Percentiles rank a stretch among this genome's conserved stretches.
These are phyloP conservation scores for Nothophoma quercina DNA, from an alignment of 2,329 filamentous ascomycete species.

Conservation along the genomic window DNA sequence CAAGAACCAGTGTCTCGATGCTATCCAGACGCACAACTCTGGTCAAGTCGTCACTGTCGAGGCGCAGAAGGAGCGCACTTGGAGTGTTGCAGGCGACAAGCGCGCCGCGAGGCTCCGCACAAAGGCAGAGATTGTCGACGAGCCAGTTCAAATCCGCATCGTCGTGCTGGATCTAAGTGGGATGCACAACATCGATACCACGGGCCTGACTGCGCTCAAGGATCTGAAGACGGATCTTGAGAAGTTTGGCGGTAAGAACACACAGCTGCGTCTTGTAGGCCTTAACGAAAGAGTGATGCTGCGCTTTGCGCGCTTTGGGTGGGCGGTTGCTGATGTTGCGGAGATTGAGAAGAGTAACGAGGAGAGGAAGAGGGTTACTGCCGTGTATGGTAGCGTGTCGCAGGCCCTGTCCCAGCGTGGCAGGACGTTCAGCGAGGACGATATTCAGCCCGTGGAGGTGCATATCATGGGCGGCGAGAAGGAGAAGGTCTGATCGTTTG, in stretches of 20 bases:
- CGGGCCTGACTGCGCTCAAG: conserved; percentile 59
- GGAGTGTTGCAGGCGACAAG: conserved; percentile 62
- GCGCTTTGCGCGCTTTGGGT: conserved; percentile 47
- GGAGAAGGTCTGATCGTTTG: conserved; percentile 26
- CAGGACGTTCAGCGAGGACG: conserved; percentile 14
- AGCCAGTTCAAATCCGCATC: conserved; percentile 53
- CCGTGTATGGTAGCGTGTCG: conserved; percentile 26
- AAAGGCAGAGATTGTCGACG: conserved; percentile 48
- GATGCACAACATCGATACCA: conserved; percentile 63
- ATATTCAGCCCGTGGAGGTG: conserved; percentile 26
- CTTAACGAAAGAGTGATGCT: conserved; percentile 53
- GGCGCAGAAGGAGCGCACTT: conserved; percentile 56
- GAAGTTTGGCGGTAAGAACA: conserved; percentile 57
- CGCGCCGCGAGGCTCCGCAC: conserved; percentile 57
- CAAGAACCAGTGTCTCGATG: conserved; percentile 60
- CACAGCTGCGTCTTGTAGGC: conserved; percentile 60
- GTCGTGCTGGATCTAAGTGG: conserved; percentile 62
- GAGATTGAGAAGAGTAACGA: conserved; percentile 1
- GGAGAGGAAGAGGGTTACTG: conserved; percentile 13
- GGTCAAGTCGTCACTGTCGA: conserved; percentile 49
- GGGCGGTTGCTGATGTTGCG: conserved; percentile 28
- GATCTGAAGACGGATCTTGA: conserved; percentile 59
- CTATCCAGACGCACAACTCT: conserved; percentile 57
- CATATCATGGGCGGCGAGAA: conserved; percentile 27
- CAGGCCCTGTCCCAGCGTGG: conserved; percentile 23